Conservation (phyloP, 2,329 filamentous ascomycete genomes). For the Aspergillus versicolor region DNA sequence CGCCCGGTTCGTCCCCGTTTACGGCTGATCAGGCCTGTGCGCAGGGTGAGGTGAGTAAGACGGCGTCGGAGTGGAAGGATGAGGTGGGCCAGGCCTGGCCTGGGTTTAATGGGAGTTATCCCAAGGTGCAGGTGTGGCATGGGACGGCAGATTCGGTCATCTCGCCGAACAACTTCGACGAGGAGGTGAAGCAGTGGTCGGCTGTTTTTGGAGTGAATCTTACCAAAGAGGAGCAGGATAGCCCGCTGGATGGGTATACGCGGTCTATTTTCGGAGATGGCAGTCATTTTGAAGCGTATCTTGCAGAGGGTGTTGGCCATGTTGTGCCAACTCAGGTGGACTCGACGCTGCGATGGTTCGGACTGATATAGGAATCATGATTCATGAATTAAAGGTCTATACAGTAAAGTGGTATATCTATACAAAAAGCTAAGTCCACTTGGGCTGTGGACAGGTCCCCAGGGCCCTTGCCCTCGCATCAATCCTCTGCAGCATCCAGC, state of each 20-base stretch:
- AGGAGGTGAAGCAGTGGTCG: constrained; percentile 10
- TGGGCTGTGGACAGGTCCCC: constrained; percentile 6
- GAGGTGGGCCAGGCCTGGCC: constrained; percentile 2
- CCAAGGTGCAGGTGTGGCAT: constrained; percentile 12
- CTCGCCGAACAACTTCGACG: neutral
- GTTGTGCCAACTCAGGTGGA: constrained; percentile 11
- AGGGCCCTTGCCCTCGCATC: constrained; percentile 5
- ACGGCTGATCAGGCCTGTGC: constrained; percentile 6
- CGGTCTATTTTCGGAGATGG: constrained; percentile 6
- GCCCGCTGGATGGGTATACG: constrained; percentile 7
- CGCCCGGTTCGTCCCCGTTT: constrained; percentile 2
- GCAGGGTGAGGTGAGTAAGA: constrained; percentile 1
- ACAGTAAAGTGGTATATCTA: neutral
- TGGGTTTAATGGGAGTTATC: constrained; percentile 8
- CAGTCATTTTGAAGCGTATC: constrained; percentile 4
- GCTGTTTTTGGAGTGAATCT: constrained; percentile 5
- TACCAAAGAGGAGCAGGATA: neutral
- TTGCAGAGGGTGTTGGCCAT: constrained; percentile 10
- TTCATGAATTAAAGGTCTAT: neutral
- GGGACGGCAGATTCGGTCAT: constrained; percentile 6
- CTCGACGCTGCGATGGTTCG: constrained; percentile 10
- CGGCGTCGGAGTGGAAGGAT: constrained; percentile 2
- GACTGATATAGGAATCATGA: neutral
- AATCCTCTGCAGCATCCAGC: constrained; percentile 13
- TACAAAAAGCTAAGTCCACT: constrained; percentile 3